Base-by-base conservation (phyloP, 2,329 filamentous ascomycete species). In the Stenocarpella maydis region DNA sequence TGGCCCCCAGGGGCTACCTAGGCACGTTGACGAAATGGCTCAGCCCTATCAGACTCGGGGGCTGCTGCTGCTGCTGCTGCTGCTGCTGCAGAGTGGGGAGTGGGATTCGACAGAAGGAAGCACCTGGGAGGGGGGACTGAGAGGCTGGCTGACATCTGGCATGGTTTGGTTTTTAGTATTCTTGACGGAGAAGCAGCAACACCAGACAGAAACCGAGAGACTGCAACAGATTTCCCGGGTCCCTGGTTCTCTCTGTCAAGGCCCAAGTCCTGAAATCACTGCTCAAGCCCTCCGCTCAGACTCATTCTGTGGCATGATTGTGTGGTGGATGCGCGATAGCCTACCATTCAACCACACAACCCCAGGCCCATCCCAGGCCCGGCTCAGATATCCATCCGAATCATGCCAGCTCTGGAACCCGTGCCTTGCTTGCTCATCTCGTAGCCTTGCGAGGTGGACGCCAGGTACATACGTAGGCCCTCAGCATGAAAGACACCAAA, bases 281-380 rank as follows among this genome's bases (percentile, higher is more conserved):
- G 26, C 41, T 47, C 58, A 61, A 61, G 58, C 31, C 58, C 37
- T 61, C 41, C 58, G 58, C 58, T 61, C 58, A 61, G 58, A 61
- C 58, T 61, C 41, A 21, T 61, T 26, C 41, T 24, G 58, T 37
- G 58, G 58, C 58, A 61, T 41, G 41, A 61, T 61, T 61, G 39
- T 61, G 41, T 61, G 58, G 58, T 61, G 47, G 58, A 47, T 41
- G 19, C 41, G 41, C 21, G 34, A 47, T 34, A 61, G 58, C 58
- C 41, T 61, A 34, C 58, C 58, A 47, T 14, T 34, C 58, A 17
- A 28, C 54, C 54, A 41, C 34, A 15, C 53, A n/a, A 21, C 24
- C 53, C 9, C 34, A 37, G 34, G 19, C 55, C 54, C n/a, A n/a
- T n/a, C n/a, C n/a, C 39, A 45, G n/a, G 28, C 24, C 58, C 58